Percentiles rank a stretch among this genome's conserved stretches.
Conservation (phyloP, 768 basidiomycete species). For the Holtermanniella nyarrowii region DNA sequence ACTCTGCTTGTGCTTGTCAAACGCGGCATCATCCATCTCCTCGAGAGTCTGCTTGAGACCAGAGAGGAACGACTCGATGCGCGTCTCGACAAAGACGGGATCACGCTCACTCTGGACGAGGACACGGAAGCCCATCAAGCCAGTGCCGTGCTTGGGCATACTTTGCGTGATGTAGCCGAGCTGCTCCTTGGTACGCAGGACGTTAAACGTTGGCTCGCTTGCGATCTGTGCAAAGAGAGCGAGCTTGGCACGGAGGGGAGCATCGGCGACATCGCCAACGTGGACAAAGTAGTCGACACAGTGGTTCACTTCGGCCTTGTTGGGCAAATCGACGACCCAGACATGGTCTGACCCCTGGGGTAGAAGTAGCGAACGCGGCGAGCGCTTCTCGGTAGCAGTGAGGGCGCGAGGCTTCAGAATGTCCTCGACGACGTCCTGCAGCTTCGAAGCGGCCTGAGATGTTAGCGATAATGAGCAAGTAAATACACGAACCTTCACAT, state of each 20-base stretch:
- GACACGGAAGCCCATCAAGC: constrained; percentile 66
- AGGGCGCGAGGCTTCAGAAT: constrained; percentile 52
- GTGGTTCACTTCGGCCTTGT: constrained; percentile 78
- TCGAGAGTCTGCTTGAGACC: constrained; percentile 59
- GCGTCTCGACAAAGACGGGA: constrained; percentile 68
- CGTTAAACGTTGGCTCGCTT: constrained; percentile 82
- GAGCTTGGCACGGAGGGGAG: constrained; percentile 55
- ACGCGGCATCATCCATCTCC: constrained; percentile 61
- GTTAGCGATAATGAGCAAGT: not conserved
- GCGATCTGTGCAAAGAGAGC: constrained; percentile 72
- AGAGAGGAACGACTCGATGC: constrained; percentile 79
- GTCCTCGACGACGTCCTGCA: constrained; percentile 62
- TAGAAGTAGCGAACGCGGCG: constrained; percentile 52
- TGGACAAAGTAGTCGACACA: constrained; percentile 76
- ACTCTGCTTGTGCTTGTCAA: constrained; percentile 64
- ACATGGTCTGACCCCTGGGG: constrained; percentile 66
- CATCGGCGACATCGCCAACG: constrained; percentile 59
- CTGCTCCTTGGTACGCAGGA: constrained; percentile 86
- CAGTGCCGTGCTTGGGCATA: constrained; percentile 49
- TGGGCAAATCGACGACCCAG: constrained; percentile 59
- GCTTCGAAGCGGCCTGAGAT: constrained; percentile 59
- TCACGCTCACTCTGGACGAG: constrained; percentile 79
- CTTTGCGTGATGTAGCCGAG: constrained; percentile 77
- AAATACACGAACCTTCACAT: constrained; percentile 55
- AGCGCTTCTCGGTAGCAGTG: constrained; percentile 50